Conservation (phyloP, 1,139 yeast species). For the Debaryomycetaceae sp. region DNA sequence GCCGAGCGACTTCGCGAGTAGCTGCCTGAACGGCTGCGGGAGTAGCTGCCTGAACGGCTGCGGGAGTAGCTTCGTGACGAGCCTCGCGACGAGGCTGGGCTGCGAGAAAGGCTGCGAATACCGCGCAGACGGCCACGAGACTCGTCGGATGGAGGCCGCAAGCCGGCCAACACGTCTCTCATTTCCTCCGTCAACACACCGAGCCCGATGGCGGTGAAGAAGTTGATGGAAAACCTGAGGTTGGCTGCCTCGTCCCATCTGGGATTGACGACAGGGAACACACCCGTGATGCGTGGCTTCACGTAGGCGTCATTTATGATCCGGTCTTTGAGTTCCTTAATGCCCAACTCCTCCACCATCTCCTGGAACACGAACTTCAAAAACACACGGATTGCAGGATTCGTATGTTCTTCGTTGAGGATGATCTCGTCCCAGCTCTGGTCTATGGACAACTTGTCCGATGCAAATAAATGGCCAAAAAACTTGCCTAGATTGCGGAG, state of each 20-base stretch:
- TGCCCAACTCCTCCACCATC: conserved; percentile 74
- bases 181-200: conserved; percentile 80
- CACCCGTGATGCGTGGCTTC: conserved; percentile 44
- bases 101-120: conserved; percentile 7
- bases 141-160: conserved; percentile 22
- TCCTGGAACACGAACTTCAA: conserved; percentile 79
- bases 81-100: not conserved
- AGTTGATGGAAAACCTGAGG: conserved; percentile 78
- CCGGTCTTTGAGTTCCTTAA: conserved; percentile 43
- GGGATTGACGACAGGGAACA: conserved; percentile 43
- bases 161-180: conserved; percentile 53
- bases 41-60: conserved; percentile 1
- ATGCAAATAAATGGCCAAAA: conserved; percentile 81
- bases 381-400: conserved; percentile 77
- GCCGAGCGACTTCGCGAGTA: conserved; percentile 3
- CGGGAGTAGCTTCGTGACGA: conserved; percentile 10
- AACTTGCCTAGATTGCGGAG: conserved; percentile 78
- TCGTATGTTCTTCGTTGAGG: conserved; percentile 70
- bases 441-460: conserved; percentile 54
- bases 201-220: conserved; percentile 87
- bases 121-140: conserved; percentile 15
- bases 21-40: conserved; percentile 4
- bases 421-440: conserved; percentile 53
- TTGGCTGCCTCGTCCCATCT: conserved; percentile 52
- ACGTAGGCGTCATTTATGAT: conserved; percentile 47